Base-by-base conservation (phyloP, 139 green algal species). In the Desmodesmus armatus region DNA sequence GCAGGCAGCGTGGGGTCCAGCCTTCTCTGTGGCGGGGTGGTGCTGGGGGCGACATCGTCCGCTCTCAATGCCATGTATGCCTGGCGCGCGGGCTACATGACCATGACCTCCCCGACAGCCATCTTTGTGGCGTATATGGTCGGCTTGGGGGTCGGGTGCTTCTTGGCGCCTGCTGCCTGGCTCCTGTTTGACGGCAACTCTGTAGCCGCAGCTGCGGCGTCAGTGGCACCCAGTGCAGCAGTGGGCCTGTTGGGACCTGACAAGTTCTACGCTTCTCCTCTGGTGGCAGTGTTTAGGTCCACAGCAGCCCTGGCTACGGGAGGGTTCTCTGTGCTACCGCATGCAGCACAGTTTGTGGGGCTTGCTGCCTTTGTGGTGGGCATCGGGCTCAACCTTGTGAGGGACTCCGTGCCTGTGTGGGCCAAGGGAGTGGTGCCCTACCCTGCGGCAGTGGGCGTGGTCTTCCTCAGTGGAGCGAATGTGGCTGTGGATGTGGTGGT, bases 41-140 rank as follows among this genome's bases (percentile, higher is more conserved):
- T 85, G 63, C 69, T 75, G 5, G 79, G 79, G 21, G 63, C 27
- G 21, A 51, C 33, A n/a, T 63, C 65, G 17, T 76, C 79, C 43
- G 79, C 79, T 33, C 44, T 74, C 41, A 66, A 85, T n/a, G 65
- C 58, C 27, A 66, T 84, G 78, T 84, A 84, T 40, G 78, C 78
- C 7, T 84, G 63, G 62, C 39, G 49, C 15, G 70, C 80, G n/a
- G 80, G 80, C 13, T 80, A 65, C 49, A 80, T 79, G 44, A 40
- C 72, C 35, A 78, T 86, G 67, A 49, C 80, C 13, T 72, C 27
- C 69, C 80, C 80, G 3, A 80, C 35, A 3, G 80, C 80, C 29
- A 37, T 86, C 9, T 80, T 86, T 21, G 27, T 72, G 3, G 58
- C 69, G 6, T 40, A 86, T 44, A 13, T 72, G 27, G 35, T 86